Conservation (phyloP, 1,284 basidiomycete genomes). For the Ustilago vetiveriae region DNA sequence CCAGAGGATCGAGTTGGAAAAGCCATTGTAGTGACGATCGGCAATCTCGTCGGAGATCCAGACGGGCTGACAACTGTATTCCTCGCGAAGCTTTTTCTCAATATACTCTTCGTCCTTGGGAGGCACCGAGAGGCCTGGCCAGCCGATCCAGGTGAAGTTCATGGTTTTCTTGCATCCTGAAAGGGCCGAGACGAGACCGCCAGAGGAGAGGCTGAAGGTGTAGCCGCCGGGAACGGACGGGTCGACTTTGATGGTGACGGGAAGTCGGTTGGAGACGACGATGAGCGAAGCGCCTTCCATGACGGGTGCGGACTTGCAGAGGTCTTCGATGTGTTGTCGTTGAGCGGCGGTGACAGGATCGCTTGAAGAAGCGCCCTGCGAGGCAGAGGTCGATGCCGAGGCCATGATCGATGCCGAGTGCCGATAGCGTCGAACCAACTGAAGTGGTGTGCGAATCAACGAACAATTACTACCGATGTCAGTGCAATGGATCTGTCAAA, state of each 20-base stretch:
- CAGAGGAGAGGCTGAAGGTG: constrained; percentile 62
- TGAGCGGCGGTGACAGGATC: constrained; percentile 35
- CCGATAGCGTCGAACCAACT: neutral
- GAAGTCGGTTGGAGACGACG: constrained; percentile 94
- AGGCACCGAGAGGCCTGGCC: constrained; percentile 64
- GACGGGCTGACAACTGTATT: constrained; percentile 96
- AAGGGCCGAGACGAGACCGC: constrained; percentile 65
- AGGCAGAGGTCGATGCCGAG: constrained; percentile 9
- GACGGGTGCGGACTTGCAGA: constrained; percentile 20
- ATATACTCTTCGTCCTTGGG: constrained; percentile 60
- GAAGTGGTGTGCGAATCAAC: too few species aligned
- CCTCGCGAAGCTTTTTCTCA: constrained; percentile 78
- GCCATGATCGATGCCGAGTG: constrained; percentile 13
- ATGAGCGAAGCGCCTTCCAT: constrained; percentile 74
- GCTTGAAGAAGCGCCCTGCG: constrained; percentile 3
- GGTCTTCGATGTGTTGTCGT: constrained; percentile 33
- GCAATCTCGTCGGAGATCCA: constrained; percentile 97
- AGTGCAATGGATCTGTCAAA: too few species aligned
- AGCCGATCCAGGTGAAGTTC: constrained; percentile 67
- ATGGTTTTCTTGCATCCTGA: constrained; percentile 64
- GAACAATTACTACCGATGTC: too few species aligned
- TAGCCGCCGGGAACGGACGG: constrained; percentile 61
- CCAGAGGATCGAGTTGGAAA: constrained; percentile 99
- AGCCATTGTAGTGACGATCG: constrained; percentile 96
- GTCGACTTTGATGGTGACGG: constrained; percentile 69